phyloP scores from a whole-genome alignment of 2,329 filamentous ascomycete species.

The Cercospora zeae-maydis region DNA sequence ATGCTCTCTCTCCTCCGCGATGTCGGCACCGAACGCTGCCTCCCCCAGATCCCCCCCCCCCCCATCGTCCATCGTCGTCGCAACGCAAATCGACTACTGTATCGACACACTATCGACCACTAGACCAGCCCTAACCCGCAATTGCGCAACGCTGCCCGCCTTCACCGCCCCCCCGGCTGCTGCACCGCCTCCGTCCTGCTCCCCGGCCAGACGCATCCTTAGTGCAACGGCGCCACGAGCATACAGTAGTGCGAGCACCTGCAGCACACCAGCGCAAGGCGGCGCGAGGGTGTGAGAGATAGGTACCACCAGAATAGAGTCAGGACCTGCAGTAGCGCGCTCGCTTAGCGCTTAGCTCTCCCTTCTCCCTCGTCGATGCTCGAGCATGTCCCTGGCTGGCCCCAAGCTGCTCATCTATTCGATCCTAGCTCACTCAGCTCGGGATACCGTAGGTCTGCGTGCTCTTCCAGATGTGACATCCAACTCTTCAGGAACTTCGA shows the following conservation, averaged over 20 bases:
- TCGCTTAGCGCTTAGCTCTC: not conserved
- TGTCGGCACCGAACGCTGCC: too few species aligned
- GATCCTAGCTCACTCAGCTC: slow-evolving; percentile 53
- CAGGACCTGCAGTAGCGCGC: slow-evolving; percentile 4
- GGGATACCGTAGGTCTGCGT: slow-evolving; percentile 86
- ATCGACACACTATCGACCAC: not conserved
- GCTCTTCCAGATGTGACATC: slow-evolving; percentile 88
- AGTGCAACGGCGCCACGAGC: too few species aligned
- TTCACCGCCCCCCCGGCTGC: not conserved
- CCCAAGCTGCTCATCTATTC: not conserved
- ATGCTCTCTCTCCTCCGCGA: too few species aligned
- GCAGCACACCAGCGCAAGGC: not conserved
- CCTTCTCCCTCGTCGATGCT: not conserved
- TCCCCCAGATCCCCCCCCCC: too few species aligned
- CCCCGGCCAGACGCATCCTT: too few species aligned
- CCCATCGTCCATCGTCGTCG: not conserved
- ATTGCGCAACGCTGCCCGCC: not conserved
- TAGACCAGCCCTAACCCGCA: not conserved
- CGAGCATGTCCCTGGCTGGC: not conserved
- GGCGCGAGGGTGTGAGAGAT: not conserved
- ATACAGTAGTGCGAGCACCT: too few species aligned
- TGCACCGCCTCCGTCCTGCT: not conserved
- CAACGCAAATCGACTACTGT: not conserved
- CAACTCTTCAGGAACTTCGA: slow-evolving; percentile 81
- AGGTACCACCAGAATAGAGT: not conserved